Base-by-base conservation (phyloP, 2,329 filamentous ascomycete genomes). In the Thielaviopsis ethacetica region DNA sequence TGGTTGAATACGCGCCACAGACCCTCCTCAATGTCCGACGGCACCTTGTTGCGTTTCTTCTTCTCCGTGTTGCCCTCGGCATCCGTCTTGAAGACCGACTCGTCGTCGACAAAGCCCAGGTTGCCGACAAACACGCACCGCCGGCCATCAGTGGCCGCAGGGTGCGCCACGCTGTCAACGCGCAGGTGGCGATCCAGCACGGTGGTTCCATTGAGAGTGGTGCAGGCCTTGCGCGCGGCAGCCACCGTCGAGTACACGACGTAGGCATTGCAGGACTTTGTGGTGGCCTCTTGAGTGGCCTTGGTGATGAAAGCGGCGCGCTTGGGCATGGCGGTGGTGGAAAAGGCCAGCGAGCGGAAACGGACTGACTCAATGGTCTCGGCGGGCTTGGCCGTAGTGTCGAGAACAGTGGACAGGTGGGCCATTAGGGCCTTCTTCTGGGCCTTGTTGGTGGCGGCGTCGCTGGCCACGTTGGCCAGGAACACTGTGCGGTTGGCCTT, bases 51-150 rank as follows among this genome's bases (percentile, higher is more conserved):
- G 60, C 82, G 82, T 71, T 87, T 88, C 68, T 88, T 87, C 66
- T 84, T 80, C 56, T 82, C 81, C 49, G 79, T 82, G 52, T 84
- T 78, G 56, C 81, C 84, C 49, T 82, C 82, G 38, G 83, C 77
- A 55, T 80, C 81, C 19, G 82, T 80, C 56, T 80, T 80, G 22
- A 86, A 72, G 56, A 85, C 76, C 47, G 81, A 86, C 72, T 96
- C 91, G 64, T 96, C 89, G 66, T 96, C 91, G 17, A 98, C 88
- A 66, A 98, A 98, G 55, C 89, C 90, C 1, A 98, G 79, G 68
- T 98, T 98, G 53, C 93, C 93, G 26, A 98, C 88, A 67, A 98
- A 98, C 17, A 98, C 84, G 70, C 93, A 98, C 58, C 91, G 86
- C 61, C 86, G 84, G 70, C 95, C 84, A 68, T 95, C 91, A 19